These are phyloP conservation scores for Sutorius australiensis DNA, from an alignment of 768 basidiomycete genomes.

Conservation along the genomic window DNA sequence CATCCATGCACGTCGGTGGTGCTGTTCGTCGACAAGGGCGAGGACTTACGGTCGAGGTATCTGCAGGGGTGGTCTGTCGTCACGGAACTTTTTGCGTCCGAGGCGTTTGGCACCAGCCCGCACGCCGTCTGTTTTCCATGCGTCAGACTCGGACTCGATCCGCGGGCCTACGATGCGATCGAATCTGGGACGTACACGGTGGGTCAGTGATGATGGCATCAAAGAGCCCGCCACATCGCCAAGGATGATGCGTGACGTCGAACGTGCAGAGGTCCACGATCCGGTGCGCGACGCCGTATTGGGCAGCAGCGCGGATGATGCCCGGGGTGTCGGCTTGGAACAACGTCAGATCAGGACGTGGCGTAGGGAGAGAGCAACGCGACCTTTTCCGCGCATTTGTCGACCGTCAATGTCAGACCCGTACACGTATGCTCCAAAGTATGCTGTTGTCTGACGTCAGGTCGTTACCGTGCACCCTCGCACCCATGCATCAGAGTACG, in stretches of 20 bases:
- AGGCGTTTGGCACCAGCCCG: constrained; percentile 83
- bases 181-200: constrained; percentile 59
- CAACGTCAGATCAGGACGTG: constrained; percentile 1
- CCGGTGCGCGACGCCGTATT: constrained; percentile 72
- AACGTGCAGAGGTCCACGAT: constrained; percentile 88
- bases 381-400: constrained; percentile 94
- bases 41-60: constrained; percentile 43
- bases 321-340: constrained; percentile 51
- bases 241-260: constrained; percentile 88
- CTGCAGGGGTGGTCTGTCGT: constrained; percentile 26
- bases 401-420: constrained; percentile 97
- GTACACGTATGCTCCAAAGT: constrained; percentile 83
- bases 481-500: not conserved
- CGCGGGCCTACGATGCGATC: not conserved
- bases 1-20: not conserved
- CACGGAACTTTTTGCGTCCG: constrained; percentile 55
- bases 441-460: constrained; percentile 62
- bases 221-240: constrained; percentile 84
- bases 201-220: constrained; percentile 96
- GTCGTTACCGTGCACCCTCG: constrained; percentile 4
- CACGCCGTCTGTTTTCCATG: constrained; percentile 69
- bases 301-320: constrained; percentile 72
- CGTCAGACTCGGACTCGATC: not conserved
- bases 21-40: not conserved
- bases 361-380: not conserved